These are phyloP conservation scores for Penicillium sp. DNA, from an alignment of 2,329 filamentous ascomycete genomes.

Conservation along the genomic window DNA sequence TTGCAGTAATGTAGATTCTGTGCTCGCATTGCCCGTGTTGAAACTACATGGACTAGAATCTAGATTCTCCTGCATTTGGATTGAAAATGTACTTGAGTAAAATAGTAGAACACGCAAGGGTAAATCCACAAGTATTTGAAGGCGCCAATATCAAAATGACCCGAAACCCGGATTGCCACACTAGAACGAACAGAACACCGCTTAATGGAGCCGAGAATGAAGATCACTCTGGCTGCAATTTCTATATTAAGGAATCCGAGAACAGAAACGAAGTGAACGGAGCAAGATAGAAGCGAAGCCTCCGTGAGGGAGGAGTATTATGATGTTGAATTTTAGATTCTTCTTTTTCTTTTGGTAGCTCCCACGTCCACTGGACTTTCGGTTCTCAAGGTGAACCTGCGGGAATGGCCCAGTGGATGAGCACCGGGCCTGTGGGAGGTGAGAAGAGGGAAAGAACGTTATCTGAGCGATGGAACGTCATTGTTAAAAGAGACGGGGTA, in stretches of 20 bases:
- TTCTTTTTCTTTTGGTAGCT: slow-evolving; percentile 10
- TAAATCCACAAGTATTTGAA: neutral
- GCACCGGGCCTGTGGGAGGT: slow-evolving; percentile 15
- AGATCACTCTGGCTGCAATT: slow-evolving; percentile 7
- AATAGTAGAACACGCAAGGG: neutral
- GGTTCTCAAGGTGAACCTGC: slow-evolving; percentile 5
- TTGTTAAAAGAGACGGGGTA: slow-evolving; percentile 33
- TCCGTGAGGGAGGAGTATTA: slow-evolving; percentile 10
- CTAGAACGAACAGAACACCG: slow-evolving; percentile 4
- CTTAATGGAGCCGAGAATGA: slow-evolving; percentile 7
- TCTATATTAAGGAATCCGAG: slow-evolving; percentile 13
- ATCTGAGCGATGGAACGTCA: slow-evolving; percentile 22
- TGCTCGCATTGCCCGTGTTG: too few relatives aligned
- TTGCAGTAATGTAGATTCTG: too few relatives aligned
- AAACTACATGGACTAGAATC: too few relatives aligned
- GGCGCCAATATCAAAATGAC: neutral
- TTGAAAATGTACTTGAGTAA: neutral
- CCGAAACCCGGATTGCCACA: neutral
- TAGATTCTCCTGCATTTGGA: too few relatives aligned
- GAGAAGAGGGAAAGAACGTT: slow-evolving; percentile 8
- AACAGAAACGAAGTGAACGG: slow-evolving; percentile 3
- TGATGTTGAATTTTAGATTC: slow-evolving; percentile 23
- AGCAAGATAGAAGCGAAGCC: slow-evolving; percentile 5
- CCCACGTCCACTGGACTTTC: slow-evolving; percentile 10
- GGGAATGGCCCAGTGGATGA: slow-evolving; percentile 16